Conservation (phyloP, 225 moss, liverwort and hornwort genomes). For the Physcomitrellopsis africana region DNA sequence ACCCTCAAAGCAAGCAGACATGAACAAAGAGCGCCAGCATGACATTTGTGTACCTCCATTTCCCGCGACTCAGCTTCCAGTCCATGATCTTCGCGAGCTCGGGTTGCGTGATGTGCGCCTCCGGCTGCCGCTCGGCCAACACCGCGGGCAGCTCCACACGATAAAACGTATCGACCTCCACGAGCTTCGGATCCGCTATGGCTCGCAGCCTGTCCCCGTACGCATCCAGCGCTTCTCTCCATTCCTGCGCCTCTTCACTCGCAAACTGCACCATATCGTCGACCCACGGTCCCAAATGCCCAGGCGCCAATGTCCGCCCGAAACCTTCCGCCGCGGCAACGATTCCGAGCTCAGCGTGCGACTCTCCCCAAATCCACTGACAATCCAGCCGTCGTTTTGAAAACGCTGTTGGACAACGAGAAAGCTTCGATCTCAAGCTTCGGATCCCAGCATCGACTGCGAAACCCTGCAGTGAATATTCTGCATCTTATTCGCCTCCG, state of each 20-base stretch:
- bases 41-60: constrained; percentile 64
- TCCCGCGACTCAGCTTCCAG: constrained; percentile 80
- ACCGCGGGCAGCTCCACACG: constrained; percentile 54
- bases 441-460: no score
- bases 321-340: no score
- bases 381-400: no score
- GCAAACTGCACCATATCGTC: constrained; percentile 55
- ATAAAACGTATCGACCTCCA: constrained; percentile 65
- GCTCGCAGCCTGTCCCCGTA: constrained; percentile 48
- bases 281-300: background rate
- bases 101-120: constrained; percentile 49
- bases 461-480: no score
- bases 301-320: no score
- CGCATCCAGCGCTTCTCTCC: constrained; percentile 54
- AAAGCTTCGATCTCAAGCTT: no score
- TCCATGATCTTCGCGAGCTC: constrained; percentile 77
- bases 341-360: no score
- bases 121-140: constrained; percentile 49
- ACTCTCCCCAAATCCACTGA: no score
- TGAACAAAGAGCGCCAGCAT: constrained; percentile 18
- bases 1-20: constrained; percentile 27
- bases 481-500: no score
- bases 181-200: constrained; percentile 48
- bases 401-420: no score
- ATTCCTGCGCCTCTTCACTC: constrained; percentile 49